Base-by-base conservation (phyloP, 352 stramenopile species). In the Globisporangium mamillatum region DNA sequence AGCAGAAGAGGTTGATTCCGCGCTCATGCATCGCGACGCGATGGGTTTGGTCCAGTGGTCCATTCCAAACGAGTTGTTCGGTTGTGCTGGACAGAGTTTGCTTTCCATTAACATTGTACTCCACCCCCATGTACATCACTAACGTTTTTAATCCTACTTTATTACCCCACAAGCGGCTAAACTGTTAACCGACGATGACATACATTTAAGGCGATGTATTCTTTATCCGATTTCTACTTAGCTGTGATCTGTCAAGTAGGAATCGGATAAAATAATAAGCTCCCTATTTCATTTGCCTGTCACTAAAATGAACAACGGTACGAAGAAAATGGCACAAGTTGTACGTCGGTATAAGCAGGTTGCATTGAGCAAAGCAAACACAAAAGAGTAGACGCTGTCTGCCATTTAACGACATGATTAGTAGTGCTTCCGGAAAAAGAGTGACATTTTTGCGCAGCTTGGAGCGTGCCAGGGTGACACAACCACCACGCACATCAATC, bases 401-500 rank as follows among this genome's bases (percentile, higher is more conserved):
- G 4, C 4, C 3, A 4, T 20, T 46, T 46, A 46, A 20, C 38
- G 38, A 5, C 38, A 46, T 46, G 4, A 46, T 1, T 46, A 4
- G 16, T 46, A 46, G 4, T 46, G 38, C 38, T 18, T 7, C 12
- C 38, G 38, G 4, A 4, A 1, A 44, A 44, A 22, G 6, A 52
- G 44, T 52, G 44, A 52, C 44, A 24, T 48, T 36, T 38, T 38
- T 38, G 32, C 36, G 4, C 4, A 46, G 18, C 18, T 22, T 22
- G 44, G 18, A 52, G 44, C 16, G 18, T 52, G 18, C 18, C 44
- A 52, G 6, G 18, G 44, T 52, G 44, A 52, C 44, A 36, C 52
- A 27, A 58, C 29, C 53, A 29, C 16, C 53, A 58, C 24, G 53
- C 53, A 29, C 53, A 58, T 36, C 53, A 58, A 57, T 25, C 14